Evolutionary conservation across 2,329 filamentous ascomycete genomes (phyloP).

Genomic region (Podosphaera aphanis): DNA sequence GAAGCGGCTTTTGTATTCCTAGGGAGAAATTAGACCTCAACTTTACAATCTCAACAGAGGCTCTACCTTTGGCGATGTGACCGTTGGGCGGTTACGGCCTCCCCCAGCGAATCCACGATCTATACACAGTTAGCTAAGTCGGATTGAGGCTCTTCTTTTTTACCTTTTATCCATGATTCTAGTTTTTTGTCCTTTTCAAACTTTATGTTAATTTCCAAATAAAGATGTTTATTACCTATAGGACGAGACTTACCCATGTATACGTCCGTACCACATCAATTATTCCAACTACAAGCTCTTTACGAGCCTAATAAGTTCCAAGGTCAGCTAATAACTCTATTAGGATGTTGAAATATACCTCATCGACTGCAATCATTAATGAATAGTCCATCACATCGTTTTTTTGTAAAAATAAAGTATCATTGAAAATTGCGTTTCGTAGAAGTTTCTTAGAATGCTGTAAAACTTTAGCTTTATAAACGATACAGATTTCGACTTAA

Average conservation of each 20-base stretch:
- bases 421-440: constrained; percentile 83
- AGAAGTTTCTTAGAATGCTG: constrained; percentile 78
- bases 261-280: constrained; percentile 97
- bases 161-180: constrained; percentile 87
- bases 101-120: constrained; percentile 65
- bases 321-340: background rate
- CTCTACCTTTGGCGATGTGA: constrained; percentile 75
- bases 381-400: constrained; percentile 99
- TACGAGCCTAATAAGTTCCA: constrained; percentile 23
- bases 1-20: constrained; percentile 80
- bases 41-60: background rate
- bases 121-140: background rate
- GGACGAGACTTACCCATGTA: constrained; percentile 38
- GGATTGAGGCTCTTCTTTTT: background rate
- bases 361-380: constrained; percentile 94
- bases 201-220: too few species aligned
- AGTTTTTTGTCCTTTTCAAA: constrained; percentile 58
- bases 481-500: background rate
- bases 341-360: constrained; percentile 18
- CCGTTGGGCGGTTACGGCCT: constrained; percentile 66
- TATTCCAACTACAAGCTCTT: constrained; percentile 88
- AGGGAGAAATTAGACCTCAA: background rate
- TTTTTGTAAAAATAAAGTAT: constrained; percentile 78
- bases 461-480: background rate
- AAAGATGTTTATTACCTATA: background rate